Evolutionary conservation across 1,284 basidiomycete species (phyloP), one percentile per base, ranked within the genome.

Genomic region (Pseudozyma hubeiensis): DNA sequence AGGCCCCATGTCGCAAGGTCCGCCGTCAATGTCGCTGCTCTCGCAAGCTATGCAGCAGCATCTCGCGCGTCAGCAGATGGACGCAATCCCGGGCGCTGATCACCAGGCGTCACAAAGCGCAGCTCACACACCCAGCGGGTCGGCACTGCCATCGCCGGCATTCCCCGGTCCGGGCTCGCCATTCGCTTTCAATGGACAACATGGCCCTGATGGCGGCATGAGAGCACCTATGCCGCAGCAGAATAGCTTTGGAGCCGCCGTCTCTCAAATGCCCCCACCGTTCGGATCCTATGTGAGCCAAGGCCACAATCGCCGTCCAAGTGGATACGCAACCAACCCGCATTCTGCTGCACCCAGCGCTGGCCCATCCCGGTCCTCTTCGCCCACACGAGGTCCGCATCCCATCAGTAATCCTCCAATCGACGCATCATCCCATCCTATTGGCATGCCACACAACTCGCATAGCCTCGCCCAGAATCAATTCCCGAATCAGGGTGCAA

Each of bases 21-120:
- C 60, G 41, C 62, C 71, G 3, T 63, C 58, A 53, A 66, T 75
- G 66, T 75, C 72, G 59, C 55, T 75, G 52, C 67, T 75, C 8
- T 75, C 72, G 5, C 72, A 75, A 35, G 72, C 72, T 13, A 75
- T 75, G 72, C 66, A 69, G 60, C 72, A 75, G 35, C 72, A 75
- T 57, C 55, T 75, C 3, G 59, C 72, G 24, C 66, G 66, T 19
- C 72, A 75, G 37, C 72, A 75, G 53, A 65, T 60, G 49, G 59
- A 66, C 5, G 33, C 34, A 44, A 53, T 53, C 30, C 17, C 35
- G 6, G 44, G 17, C 47, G 48, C 31, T 45, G 57, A 63, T 16
- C 61, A 59, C 5, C 29, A n/a, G 5, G 17, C 58, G 9, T 14
- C 17, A 14, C 33, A 53, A 24, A 69, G 60, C 40, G 53, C 43